phyloP scores from a whole-genome alignment of 1,139 yeast genomes.

The Sporopachydermia cereana region DNA sequence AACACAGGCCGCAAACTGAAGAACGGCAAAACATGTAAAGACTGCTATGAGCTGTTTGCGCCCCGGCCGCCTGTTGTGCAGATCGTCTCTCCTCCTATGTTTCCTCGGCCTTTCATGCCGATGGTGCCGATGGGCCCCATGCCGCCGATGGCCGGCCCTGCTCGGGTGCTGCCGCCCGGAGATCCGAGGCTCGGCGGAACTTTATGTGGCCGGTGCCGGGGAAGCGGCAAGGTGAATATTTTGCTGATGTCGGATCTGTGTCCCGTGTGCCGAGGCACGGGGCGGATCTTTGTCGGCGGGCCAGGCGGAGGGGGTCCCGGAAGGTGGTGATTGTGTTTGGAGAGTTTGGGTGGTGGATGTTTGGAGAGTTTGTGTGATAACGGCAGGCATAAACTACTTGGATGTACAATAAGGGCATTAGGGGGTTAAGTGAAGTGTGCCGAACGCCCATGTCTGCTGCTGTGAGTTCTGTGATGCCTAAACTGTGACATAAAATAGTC shows the following conservation, averaged over 20 bases:
- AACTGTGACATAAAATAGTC: too few relatives aligned
- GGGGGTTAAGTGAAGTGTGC: too few relatives aligned
- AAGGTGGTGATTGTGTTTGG: too few relatives aligned
- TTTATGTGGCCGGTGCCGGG: slow-evolving; percentile 69
- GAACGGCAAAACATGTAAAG: slow-evolving; percentile 55
- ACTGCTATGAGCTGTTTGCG: slow-evolving; percentile 61
- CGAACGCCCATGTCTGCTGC: too few relatives aligned
- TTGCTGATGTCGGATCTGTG: slow-evolving; percentile 18
- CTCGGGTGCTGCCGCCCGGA: slow-evolving; percentile 57
- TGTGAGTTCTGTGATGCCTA: too few relatives aligned
- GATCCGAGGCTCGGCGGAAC: slow-evolving; percentile 78
- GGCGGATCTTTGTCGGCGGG: slow-evolving; percentile 30
- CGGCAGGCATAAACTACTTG: too few relatives aligned
- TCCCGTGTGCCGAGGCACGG: slow-evolving; percentile 51
- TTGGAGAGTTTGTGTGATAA: too few relatives aligned
- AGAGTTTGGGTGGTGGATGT: too few relatives aligned
- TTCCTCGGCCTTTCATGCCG: background rate
- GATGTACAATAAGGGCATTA: too few relatives aligned
- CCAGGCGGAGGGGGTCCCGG: too few relatives aligned
- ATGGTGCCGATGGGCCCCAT: slow-evolving; percentile 8
- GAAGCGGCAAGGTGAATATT: slow-evolving; percentile 43
- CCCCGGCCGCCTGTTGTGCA: slow-evolving; percentile 18
- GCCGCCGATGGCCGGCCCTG: slow-evolving; percentile 10
- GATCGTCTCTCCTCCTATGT: slow-evolving; percentile 9
- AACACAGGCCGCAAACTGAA: slow-evolving; percentile 64